Base-by-base conservation (phyloP, 257 asterid genomes). In the Capsicum baccatum region DNA sequence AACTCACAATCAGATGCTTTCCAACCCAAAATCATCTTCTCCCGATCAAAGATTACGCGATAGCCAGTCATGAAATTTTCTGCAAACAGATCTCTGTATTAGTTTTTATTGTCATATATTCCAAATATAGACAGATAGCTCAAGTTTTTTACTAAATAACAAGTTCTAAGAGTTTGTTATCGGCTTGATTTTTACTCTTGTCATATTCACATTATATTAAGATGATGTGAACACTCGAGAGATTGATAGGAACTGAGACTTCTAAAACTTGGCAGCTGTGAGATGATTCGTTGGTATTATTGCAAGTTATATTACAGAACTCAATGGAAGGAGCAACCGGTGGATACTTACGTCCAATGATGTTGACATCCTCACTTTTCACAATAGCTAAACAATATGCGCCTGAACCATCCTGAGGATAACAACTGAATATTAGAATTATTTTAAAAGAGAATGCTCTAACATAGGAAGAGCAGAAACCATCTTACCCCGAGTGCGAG, bases 51-150 rank as follows among this genome's bases (percentile, higher is more conserved):
- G 82, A 93, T 89, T 2, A 95, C 83, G 13, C 96, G 95, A 60
- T 97, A 91, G 60, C 98, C 98, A 60, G 94, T 88, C 99, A 97
- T 95, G 47, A 95, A 97, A 84, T 97, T 95, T 89, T 97, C 99
- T 97, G 96, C 71, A 52, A 17, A 88, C 42, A 42, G 69, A 74
- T 81, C 8, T 50, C n/a, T 66, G 47, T 39, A 55, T 17, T 15
- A 54, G 82, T 81, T 83, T 63, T 42, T 5, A 78, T 82, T 69
- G 79, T 33, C 10, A 54, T 39, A 54, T 39, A 9, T 17, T 80
- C 55, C 55, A 6, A 52, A 21, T 76, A 76, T 26, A 54, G 64
- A 54, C 1, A 26, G 26, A 78, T 52, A 76, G 26, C 81, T 78
- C 9, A 52, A 26, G 42, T 26, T 52, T 74, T 14, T 26, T 48